Percentiles rank a stretch among this genome's conserved stretches.
These are phyloP conservation scores for Flaveria sonorensis DNA, from an alignment of 129 eudicot genomes.

Conservation along the genomic window DNA sequence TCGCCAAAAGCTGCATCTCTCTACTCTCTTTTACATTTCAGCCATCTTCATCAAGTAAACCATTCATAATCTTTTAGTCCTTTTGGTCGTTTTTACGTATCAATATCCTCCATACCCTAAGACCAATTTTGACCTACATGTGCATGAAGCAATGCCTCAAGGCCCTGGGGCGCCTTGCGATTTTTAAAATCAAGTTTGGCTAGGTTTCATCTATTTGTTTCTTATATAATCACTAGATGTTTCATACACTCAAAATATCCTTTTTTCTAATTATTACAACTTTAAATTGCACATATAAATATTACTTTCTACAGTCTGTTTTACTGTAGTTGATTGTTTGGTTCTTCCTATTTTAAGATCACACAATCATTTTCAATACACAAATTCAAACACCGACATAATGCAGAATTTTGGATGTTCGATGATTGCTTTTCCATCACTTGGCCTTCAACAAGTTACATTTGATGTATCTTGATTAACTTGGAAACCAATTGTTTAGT, in stretches of 20 bases:
- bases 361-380: neutral
- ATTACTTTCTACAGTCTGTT: neutral
- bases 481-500: neutral
- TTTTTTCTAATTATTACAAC: neutral
- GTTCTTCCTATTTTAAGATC: neutral
- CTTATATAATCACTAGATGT: neutral
- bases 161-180: neutral
- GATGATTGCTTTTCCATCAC: neutral
- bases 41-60: neutral
- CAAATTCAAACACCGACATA: neutral
- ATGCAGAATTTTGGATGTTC: neutral
- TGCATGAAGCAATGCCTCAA: neutral
- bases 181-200: neutral
- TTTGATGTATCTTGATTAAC: constrained; percentile 1
- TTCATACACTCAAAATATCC: neutral
- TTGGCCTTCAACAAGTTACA: neutral
- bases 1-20: too few species aligned
- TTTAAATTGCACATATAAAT: neutral
- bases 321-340: neutral
- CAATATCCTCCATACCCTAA: too few species aligned
- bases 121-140: too few species aligned
- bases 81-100: too few species aligned
- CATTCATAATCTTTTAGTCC: neutral
- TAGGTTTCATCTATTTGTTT: neutral
- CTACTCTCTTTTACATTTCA: too few species aligned